Base-by-base conservation (phyloP, 1,284 basidiomycete species). In the Grifola frondosa region DNA sequence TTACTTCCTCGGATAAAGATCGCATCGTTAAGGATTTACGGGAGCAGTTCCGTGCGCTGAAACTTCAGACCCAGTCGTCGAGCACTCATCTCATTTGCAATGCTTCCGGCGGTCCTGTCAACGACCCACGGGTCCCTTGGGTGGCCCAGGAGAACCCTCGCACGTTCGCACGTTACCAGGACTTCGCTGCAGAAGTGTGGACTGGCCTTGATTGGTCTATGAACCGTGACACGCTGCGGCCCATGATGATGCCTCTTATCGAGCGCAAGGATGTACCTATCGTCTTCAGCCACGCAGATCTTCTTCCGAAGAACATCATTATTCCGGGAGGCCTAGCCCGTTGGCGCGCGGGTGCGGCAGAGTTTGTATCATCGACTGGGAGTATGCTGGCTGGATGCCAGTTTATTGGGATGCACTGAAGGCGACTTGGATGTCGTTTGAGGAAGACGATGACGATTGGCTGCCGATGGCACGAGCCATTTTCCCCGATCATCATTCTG, bases 51-150 rank as follows among this genome's bases (percentile, higher is more conserved):
- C 22, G 9, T 51, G 20, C 37, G 31, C 23, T n/a, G 20, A 11
- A 28, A 32, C 13, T 37, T 39, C 17, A 15, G 19, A 8, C 17
- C n/a, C 11, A 11, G 26, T 10, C 17, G n/a, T 32, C 15, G 24
- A 12, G n/a, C n/a, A n/a, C n/a, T n/a, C n/a, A n/a, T n/a, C n/a
- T 21, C 7, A 49, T 47, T 5, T 44, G 37, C 34, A 39, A 23
- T 15, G 41, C 37, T 3, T 37, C 37, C 3, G 43, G 42, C 8
- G 34, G 22, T 5, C 21, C 48, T 24, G 28, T 52, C 29, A 15
- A 22, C 26, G 50, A 52, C 35, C 50, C 50, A 13, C 47, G 48
- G n/a, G 20, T 52, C n/a, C 44, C 50, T 9, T 52, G 47, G 48
- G 16, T 49, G n/a, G n/a, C n/a, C n/a, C 20, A 19, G 15, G 47